Base-by-base conservation (phyloP, 768 basidiomycete species). In the Boletellus emodensis region DNA sequence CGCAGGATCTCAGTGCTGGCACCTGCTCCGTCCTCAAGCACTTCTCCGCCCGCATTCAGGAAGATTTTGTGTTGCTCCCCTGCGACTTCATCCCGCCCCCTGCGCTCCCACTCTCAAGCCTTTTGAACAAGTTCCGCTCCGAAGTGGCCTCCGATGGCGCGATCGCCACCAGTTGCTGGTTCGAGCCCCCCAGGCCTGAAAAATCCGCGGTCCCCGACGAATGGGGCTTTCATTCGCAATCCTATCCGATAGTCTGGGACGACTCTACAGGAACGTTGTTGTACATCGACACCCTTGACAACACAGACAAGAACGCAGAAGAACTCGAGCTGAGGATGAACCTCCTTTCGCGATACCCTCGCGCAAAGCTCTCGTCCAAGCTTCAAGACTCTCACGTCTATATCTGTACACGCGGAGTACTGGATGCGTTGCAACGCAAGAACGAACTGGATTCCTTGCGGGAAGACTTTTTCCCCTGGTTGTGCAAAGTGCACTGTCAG, bases 401-500 rank as follows among this genome's bases (percentile, higher is more conserved):
- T 60, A 83, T 95, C 32, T 93, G 92, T 71, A 80, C 82, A 55
- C 79, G 81, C 52, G 77, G 81, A 15, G 74, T 95, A 8, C 72
- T 96, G 22, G 84, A 90, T 51, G 75, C 82, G 12, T 72, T 94
- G 24, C 76, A 80, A 11, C 77, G 81, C 52, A 90, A 89, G 59
- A 71, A 70, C 5, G 78, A 83, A 57, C 76, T 94, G 37, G 85
- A 90, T 44, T 95, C 93, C 14, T 75, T 97, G 45, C 78, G 87
- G 44, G 88, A 94, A 65, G 92, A 96, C 52, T 90, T 96, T 60
- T 65, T 97, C 11, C 94, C 94, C 0, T 96, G 93, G 90, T 63
- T 96, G 48, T 88, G 91, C 71, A 93, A 90, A 63, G 72, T 89
- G 6, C 88, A 90, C 54, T 92, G 92, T 64, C 84, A 84, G 51